Evolutionary conservation across 2,329 filamentous ascomycete species (phyloP), one percentile per base, ranked within the genome.

Genomic region (Cordyceps pruinosa): DNA sequence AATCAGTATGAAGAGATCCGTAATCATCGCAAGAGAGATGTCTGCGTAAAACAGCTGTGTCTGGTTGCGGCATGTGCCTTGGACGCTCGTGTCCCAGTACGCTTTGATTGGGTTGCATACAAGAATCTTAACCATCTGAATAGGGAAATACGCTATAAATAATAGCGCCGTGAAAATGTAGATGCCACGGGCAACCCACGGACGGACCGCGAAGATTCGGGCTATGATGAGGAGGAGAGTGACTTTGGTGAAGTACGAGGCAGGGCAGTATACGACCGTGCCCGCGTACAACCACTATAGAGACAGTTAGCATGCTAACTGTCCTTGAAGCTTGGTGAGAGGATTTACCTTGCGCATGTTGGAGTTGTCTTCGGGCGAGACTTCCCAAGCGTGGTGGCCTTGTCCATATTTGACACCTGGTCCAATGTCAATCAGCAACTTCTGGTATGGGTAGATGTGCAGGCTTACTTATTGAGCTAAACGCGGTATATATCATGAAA

Each of bases 71-170:
- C 71, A 73, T 13, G 55, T 61, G 1, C 60, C 59, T 8, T 61
- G 39, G 9, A 65, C 59, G 3, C 44, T 44, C 2, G 58, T 55
- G 50, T 66, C 58, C 66, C 66, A 69, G 34, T 63, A 66, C 2
- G 61, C 59, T 2, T 35, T 25, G 79, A 78, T 1, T 81, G 79
- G 1, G 80, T 81, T 1, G 80, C 78, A 4, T 76, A 77, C 2
- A 77, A 77, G 3, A 75, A 77, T 2, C 45, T 70, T 70, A 21
- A 67, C 53, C 17, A 63, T 60, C 59, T 66, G 63, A 15, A 68
- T 61, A 1, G 68, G 66, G 2, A 66, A 46, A 58, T 70, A 70
- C 23, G 61, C 62, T 23, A 64, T 12, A 8, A 68, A 51, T 42
- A 67, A 55, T 28, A 64, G 41, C 52, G 59, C 26, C 53, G 69